Evolutionary conservation across 2,329 filamentous ascomycete genomes (phyloP), one percentile per base, ranked within the genome.

Genomic region (Xylariaceae sp.): DNA sequence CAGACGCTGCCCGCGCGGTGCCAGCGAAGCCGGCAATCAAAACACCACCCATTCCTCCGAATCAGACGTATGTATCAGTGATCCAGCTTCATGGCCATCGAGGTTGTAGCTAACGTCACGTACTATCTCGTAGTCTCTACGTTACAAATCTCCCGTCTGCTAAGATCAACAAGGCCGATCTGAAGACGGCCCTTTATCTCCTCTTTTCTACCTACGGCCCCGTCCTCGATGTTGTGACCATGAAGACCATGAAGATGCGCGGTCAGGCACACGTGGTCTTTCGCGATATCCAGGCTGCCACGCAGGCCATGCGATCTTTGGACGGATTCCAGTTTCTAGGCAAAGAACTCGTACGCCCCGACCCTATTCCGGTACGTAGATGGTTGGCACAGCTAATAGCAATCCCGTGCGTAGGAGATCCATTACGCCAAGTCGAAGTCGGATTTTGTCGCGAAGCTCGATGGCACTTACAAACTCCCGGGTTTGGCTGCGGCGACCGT

Each of bases 191-290:
- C 4, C 82, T 99, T 35, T 99, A 99, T 77, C 89, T 92, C 74
- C 83, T 97, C 10, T 97, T 97, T 74, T 91, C 92, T 9, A 96
- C 92, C 11, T 96, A 96, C 72, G 94, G 94, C 47, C 86, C 91
- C 0, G 89, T 99, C 13, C 84, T 99, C 60, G 94, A 99, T 72
- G 85, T 99, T 17, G 89, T 97, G 53, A 90, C 90, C 35, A 80
- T 97, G 67, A 95, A 92, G 77, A 96, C 90, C 1, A 81, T 82
- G 73, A 91, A 91, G 77, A 97, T 97, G 92, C 88, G 94, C 53
- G 94, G 94, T 2, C 94, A 99, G 76, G 94, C 94, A 62, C 94
- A 97, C 71, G 80, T 99, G 61, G 89, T 94, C 11, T 97, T 92
- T 73, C 85, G 90, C 60, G 93, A 99, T 73, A 80, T 93, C 39